Conservation (phyloP, 345 rosid species). For the Arabis alpina region DNA sequence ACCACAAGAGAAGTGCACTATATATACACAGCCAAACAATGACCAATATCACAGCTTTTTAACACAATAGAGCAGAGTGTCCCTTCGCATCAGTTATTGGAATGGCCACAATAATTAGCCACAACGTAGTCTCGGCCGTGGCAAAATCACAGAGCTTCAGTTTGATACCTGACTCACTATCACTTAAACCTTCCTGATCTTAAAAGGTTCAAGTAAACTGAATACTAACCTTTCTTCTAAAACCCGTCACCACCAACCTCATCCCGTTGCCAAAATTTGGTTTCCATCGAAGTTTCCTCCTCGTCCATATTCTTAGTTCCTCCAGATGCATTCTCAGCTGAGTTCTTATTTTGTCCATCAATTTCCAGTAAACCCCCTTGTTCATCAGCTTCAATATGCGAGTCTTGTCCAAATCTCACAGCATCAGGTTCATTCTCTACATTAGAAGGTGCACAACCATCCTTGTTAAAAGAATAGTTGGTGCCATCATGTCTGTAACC, state of each 20-base stretch:
- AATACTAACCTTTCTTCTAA: constrained; percentile 67
- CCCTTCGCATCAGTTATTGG: constrained; percentile 10
- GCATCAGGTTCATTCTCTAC: constrained; percentile 60
- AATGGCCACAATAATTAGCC: constrained; percentile 9
- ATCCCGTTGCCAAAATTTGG: constrained; percentile 54
- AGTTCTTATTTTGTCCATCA: constrained; percentile 61
- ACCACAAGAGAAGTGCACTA: not conserved
- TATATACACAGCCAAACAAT: constrained; percentile 21
- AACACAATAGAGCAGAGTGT: constrained; percentile 12
- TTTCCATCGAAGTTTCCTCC: constrained; percentile 63
- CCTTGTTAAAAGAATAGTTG: constrained; percentile 59
- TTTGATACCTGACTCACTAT: constrained; percentile 25
- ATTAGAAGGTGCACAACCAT: constrained; percentile 50
- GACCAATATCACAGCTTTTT: not conserved
- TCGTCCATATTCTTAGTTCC: constrained; percentile 60
- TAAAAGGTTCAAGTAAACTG: constrained; percentile 30
- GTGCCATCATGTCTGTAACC: constrained; percentile 66
- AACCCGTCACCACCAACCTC: constrained; percentile 41
- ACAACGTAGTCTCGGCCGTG: constrained; percentile 8
- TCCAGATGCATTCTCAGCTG: constrained; percentile 61
- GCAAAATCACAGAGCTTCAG: constrained; percentile 8
- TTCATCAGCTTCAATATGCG: constrained; percentile 53
- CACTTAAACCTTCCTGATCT: constrained; percentile 6
- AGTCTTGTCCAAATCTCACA: constrained; percentile 55
- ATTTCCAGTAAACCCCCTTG: constrained; percentile 60